These are phyloP conservation scores for Stephanodiscus minutulus DNA, from an alignment of 108 stramenopile species.

Conservation along the genomic window DNA sequence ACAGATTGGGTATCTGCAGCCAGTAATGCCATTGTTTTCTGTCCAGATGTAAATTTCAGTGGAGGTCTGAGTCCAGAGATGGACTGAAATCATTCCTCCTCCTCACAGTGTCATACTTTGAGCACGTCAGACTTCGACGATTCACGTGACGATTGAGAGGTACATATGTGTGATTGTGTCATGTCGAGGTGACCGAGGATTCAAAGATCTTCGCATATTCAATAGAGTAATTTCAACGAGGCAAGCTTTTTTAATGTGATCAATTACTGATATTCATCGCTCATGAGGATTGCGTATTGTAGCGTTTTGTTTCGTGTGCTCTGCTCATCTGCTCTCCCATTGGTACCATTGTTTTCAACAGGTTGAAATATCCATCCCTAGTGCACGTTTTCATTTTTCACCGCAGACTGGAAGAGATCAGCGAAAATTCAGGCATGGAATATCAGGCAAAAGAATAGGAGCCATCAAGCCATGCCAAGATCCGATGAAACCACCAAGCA, in stretches of 20 bases:
- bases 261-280: not conserved
- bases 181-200: not conserved
- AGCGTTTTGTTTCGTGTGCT: constrained; percentile 9
- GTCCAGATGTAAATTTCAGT: not conserved
- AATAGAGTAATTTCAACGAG: not conserved
- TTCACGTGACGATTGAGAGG: not conserved
- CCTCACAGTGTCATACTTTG: no score
- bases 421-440: not conserved
- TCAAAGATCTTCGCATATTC: not conserved
- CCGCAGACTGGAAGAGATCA: not conserved
- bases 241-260: not conserved
- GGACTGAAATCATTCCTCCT: no score
- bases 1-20: not conserved
- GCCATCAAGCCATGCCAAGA: not conserved
- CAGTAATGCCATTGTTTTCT: not conserved
- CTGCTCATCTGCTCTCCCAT: not conserved
- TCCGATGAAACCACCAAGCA: not conserved
- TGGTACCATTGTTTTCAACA: not conserved
- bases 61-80: not conserved
- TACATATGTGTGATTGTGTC: not conserved
- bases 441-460: not conserved
- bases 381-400: not conserved
- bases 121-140: not conserved
- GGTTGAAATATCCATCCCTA: not conserved
- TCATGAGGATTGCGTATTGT: not conserved